Evolutionary conservation across 768 basidiomycete species (phyloP).

Genomic region (Postia placenta): DNA sequence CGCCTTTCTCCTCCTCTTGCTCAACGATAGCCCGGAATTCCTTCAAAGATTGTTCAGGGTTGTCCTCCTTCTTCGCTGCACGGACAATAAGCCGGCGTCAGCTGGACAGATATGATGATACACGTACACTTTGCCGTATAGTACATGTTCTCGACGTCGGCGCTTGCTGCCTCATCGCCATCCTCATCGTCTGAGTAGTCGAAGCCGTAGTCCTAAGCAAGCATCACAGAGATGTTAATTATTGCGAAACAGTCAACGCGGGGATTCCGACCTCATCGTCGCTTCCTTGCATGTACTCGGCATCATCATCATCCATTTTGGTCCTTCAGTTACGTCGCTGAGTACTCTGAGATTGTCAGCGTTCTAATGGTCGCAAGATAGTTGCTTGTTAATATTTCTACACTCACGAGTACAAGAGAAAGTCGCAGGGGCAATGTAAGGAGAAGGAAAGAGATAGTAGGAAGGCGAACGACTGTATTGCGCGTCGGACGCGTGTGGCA

Average conservation of each 20-base stretch:
- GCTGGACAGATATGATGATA: background rate
- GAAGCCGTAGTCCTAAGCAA: conserved; percentile 81
- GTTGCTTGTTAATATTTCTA: no score
- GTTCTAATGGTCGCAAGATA: no score
- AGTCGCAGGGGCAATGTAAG: no score
- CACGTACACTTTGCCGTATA: conserved; percentile 91
- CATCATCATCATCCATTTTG: conserved; percentile 88
- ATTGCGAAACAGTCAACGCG: conserved; percentile 9
- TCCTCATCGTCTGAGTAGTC: conserved; percentile 93
- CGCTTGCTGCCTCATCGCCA: conserved; percentile 70
- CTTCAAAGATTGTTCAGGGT: conserved; percentile 84
- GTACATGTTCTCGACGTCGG: conserved; percentile 96
- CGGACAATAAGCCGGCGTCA: background rate
- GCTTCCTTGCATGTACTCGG: conserved; percentile 88
- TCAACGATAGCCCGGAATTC: conserved; percentile 87
- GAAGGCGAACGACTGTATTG: no score
- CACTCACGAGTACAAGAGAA: no score
- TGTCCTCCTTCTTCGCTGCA: conserved; percentile 88
- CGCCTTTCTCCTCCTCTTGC: conserved; percentile 87
- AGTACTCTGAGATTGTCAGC: no score
- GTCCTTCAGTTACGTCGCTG: background rate
- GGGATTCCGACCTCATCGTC: conserved; percentile 83
- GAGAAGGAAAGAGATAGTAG: no score
- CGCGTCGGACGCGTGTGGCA: no score
- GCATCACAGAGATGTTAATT: conserved; percentile 5